Conservation (phyloP, 83 land plant genomes). For the Larix sibirica region DNA sequence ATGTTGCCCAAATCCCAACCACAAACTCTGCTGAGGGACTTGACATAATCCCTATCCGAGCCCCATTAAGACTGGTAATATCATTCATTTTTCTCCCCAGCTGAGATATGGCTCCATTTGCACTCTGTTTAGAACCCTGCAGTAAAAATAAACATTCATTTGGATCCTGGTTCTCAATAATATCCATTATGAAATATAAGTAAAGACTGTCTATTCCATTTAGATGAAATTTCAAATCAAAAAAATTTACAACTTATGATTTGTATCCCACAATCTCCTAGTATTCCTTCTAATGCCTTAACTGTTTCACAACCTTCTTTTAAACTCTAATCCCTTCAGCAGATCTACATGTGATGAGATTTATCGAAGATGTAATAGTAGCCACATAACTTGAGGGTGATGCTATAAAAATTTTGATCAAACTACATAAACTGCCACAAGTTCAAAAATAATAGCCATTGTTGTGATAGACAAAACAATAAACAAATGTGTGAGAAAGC, state of each 20-base stretch:
- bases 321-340: no score
- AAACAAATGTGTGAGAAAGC: no score
- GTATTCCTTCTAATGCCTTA: no score
- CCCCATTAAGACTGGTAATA: constrained; percentile 41
- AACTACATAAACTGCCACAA: no score
- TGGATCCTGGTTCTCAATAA: not conserved
- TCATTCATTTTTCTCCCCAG: not conserved
- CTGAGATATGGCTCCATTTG: not conserved
- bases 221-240: not conserved
- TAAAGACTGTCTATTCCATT: not conserved
- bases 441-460: no score
- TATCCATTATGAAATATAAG: not conserved
- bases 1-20: constrained; percentile 81
- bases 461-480: no score
- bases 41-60: constrained; percentile 89
- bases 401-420: no score
- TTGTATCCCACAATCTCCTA: not conserved
- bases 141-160: not conserved
- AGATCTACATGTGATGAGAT: no score
- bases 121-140: not conserved
- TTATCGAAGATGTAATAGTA: no score
- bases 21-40: constrained; percentile 96
- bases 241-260: not conserved
- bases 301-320: no score
- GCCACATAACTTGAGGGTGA: no score